A percentile compares a stretch with the other conserved stretches of the same genome.
phyloP scores from a whole-genome alignment of 148 eudicot genomes.

The Persicaria maculosa region DNA sequence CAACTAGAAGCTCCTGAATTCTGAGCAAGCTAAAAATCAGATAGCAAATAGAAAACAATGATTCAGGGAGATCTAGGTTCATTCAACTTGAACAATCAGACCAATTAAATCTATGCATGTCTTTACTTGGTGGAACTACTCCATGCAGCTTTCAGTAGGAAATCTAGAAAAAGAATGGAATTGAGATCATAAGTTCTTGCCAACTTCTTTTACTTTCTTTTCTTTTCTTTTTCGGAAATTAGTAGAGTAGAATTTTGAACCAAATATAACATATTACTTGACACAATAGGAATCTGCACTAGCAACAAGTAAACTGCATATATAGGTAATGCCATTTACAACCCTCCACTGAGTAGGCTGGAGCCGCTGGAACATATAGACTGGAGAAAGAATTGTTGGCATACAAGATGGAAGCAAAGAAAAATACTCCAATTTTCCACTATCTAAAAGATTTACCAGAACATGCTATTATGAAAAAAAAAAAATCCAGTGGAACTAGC shows the following conservation, averaged over 20 bases:
- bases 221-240: not conserved
- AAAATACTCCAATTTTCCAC: not conserved
- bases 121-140: not conserved
- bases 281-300: not conserved
- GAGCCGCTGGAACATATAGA: not conserved
- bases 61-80: not conserved
- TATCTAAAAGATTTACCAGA: not conserved
- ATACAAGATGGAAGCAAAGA: not conserved
- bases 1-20: not conserved
- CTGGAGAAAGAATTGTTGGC: not conserved
- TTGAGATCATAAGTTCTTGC: constrained; percentile 5
- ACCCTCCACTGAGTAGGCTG: not conserved
- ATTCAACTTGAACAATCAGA: not conserved
- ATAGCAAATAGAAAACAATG: not conserved
- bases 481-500: too few relatives aligned
- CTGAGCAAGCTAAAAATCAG: not conserved
- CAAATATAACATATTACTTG: not conserved
- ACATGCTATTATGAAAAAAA: too few relatives aligned
- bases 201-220: not conserved
- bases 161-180: not conserved
- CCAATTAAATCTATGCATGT: not conserved
- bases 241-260: not conserved
- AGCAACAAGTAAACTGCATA: not conserved
- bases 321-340: not conserved
- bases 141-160: not conserved